Percentiles rank a stretch among this genome's conserved stretches.
These are phyloP conservation scores for Xylaria scruposa DNA, from an alignment of 495 filamentous ascomycete genomes.

Conservation along the genomic window DNA sequence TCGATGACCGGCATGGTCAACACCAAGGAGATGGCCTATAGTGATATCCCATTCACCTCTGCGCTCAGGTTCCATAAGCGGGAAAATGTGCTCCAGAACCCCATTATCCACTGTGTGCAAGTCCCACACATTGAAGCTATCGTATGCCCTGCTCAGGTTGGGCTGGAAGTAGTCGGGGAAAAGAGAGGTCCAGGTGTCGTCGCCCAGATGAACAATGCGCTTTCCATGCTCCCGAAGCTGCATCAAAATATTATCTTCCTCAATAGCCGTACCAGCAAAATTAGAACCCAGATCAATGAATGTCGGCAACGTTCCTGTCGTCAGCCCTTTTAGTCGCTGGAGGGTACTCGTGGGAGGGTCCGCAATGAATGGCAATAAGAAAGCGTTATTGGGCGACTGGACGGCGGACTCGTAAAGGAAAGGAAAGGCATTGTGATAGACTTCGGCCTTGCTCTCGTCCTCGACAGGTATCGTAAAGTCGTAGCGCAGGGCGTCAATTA, in stretches of 20 bases:
- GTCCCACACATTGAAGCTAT: slow-evolving; percentile 99
- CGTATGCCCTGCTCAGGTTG: slow-evolving; percentile 83
- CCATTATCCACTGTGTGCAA: slow-evolving; percentile 96
- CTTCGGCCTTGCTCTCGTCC: slow-evolving; percentile 58
- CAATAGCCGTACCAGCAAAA: slow-evolving; percentile 95
- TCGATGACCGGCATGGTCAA: slow-evolving; percentile 96
- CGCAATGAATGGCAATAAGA: slow-evolving; percentile 94
- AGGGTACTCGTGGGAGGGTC: slow-evolving; percentile 94
- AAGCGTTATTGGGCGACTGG: slow-evolving; percentile 76
- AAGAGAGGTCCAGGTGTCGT: slow-evolving; percentile 93
- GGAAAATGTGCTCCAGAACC: slow-evolving; percentile 90
- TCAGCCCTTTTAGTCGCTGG: slow-evolving; percentile 91
- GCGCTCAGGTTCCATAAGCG: slow-evolving; percentile 70
- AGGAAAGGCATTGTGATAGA: slow-evolving; percentile 87
- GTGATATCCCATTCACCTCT: slow-evolving; percentile 84
- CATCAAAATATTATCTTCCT: slow-evolving; percentile 92
- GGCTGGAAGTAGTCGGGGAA: slow-evolving; percentile 92
- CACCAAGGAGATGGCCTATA: slow-evolving; percentile 91
- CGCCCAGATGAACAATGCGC: slow-evolving; percentile 88
- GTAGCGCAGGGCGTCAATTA: slow-evolving; percentile 94
- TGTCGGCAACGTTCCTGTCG: slow-evolving; percentile 92
- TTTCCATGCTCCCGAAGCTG: slow-evolving; percentile 82
- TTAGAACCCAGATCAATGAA: slow-evolving; percentile 94
- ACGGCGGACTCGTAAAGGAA: slow-evolving; percentile 83
- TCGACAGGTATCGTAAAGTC: slow-evolving; percentile 90